Evolutionary conservation across 129 eudicot species (phyloP).

Genomic region (Pseudognaphalium luteoalbum): DNA sequence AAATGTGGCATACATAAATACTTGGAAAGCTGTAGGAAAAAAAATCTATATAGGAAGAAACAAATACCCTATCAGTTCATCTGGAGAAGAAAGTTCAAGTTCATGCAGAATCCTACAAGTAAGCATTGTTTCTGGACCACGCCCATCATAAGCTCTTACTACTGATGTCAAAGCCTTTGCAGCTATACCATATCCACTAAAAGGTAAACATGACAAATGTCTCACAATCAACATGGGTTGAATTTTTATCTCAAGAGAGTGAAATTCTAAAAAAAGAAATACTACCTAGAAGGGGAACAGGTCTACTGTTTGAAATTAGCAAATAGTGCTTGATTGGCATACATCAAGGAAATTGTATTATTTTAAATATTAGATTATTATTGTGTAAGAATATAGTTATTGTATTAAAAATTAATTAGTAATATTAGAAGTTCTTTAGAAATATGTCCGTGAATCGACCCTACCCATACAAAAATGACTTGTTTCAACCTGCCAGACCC

Average conservation of each 20-base stretch:
- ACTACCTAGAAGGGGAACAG: not conserved
- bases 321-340: not conserved
- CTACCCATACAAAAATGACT: not conserved
- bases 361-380: no score
- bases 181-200: constrained; percentile 91
- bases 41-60: constrained; percentile 18
- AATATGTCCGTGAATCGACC: no score
- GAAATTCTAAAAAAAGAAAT: no score
- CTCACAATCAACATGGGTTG: not conserved
- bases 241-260: not conserved
- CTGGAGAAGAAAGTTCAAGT: constrained; percentile 83
- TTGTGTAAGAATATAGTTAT: no score
- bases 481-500: not conserved
- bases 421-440: no score
- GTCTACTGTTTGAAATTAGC: no score
- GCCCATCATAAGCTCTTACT: constrained; percentile 94
- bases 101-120: constrained; percentile 49
- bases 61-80: constrained; percentile 87
- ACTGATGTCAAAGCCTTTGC: constrained; percentile 95
- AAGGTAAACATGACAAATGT: not conserved
- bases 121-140: constrained; percentile 84
- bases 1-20: no score
- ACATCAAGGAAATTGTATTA: not conserved
- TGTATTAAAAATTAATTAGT: no score
- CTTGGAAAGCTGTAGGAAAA: not conserved